Evolutionary conservation across 2,329 filamentous ascomycete species (phyloP).

Genomic region (Fusarium sp.): DNA sequence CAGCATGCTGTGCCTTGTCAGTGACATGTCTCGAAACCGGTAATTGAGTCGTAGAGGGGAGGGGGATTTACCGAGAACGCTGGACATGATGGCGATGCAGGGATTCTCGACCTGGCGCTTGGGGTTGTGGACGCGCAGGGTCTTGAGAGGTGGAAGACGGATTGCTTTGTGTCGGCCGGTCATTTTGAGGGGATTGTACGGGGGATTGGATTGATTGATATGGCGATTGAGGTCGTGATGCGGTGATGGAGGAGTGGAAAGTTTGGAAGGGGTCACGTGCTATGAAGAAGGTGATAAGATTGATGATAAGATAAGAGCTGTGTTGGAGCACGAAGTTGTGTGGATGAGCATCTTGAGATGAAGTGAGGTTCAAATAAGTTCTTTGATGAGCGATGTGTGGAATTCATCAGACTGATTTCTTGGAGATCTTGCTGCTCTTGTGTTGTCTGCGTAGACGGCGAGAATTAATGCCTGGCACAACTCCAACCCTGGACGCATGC

Average conservation of each 20-base stretch:
- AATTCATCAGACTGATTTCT: accelerated
- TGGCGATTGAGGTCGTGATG: constrained; percentile 7
- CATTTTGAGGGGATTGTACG: constrained; percentile 49
- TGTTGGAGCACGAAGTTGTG: not conserved
- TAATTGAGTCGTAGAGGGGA: not conserved
- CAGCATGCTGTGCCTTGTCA: constrained; percentile 72
- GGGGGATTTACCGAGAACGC: constrained; percentile 60
- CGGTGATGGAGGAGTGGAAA: constrained; percentile 30
- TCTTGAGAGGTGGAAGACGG: constrained; percentile 66
- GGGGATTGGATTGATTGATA: not conserved
- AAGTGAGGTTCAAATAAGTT: no score
- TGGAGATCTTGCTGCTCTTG: accelerated
- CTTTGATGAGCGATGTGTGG: no score
- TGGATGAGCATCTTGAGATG: not conserved
- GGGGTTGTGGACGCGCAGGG: constrained; percentile 64
- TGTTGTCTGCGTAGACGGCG: not conserved
- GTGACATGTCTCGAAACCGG: not conserved
- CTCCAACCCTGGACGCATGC: not conserved
- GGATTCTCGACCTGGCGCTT: constrained; percentile 62
- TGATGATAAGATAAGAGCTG: constrained; percentile 11
- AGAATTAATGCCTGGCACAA: no score
- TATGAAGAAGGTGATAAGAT: not conserved
- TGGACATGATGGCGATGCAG: constrained; percentile 67
- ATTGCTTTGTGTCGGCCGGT: constrained; percentile 61
- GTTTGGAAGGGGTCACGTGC: constrained; percentile 42